These are phyloP conservation scores for Vitis hybrid DNA, from an alignment of 177 flowering plant species.

Conservation along the genomic window DNA sequence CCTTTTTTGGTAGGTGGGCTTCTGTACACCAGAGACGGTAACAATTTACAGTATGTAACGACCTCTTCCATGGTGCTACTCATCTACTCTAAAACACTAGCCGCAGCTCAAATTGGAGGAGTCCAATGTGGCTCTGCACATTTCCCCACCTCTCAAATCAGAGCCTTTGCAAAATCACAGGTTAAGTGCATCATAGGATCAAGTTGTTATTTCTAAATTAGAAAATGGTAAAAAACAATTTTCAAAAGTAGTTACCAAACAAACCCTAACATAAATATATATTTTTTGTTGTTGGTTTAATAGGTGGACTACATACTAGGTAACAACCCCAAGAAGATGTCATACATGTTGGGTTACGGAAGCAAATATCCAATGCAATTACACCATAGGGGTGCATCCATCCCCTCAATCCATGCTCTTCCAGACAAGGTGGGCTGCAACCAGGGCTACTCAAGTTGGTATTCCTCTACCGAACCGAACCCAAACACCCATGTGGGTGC, in stretches of 20 bases:
- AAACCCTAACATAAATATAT: too few species aligned
- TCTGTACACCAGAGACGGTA: slow-evolving; percentile 57
- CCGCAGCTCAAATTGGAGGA: slow-evolving; percentile 24
- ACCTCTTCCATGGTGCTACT: slow-evolving; percentile 54
- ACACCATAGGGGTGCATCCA: slow-evolving; percentile 80
- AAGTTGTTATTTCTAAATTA: too few species aligned
- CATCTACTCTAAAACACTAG: slow-evolving; percentile 46
- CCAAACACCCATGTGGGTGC: slow-evolving; percentile 76
- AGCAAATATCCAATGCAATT: slow-evolving; percentile 48
- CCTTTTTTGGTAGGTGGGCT: slow-evolving; percentile 61
- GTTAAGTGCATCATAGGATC: slow-evolving; percentile 18
- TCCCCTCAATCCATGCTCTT: slow-evolving; percentile 50
- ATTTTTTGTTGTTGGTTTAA: too few species aligned
- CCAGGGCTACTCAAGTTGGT: slow-evolving; percentile 51
- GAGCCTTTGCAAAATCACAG: slow-evolving; percentile 64
- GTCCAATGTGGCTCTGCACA: slow-evolving; percentile 61
- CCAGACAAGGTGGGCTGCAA: slow-evolving; percentile 62
- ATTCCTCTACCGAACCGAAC: slow-evolving; percentile 33
- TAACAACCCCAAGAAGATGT: slow-evolving; percentile 66
- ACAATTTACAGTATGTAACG: slow-evolving; percentile 65
- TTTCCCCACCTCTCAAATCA: slow-evolving; percentile 56
- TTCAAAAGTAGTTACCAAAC: too few species aligned
- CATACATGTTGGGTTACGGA: slow-evolving; percentile 85
- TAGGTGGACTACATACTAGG: slow-evolving; percentile 88
- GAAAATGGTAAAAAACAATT: too few species aligned